Conservation (phyloP, 2,329 filamentous ascomycete genomes). For the Claviceps digitariae region DNA sequence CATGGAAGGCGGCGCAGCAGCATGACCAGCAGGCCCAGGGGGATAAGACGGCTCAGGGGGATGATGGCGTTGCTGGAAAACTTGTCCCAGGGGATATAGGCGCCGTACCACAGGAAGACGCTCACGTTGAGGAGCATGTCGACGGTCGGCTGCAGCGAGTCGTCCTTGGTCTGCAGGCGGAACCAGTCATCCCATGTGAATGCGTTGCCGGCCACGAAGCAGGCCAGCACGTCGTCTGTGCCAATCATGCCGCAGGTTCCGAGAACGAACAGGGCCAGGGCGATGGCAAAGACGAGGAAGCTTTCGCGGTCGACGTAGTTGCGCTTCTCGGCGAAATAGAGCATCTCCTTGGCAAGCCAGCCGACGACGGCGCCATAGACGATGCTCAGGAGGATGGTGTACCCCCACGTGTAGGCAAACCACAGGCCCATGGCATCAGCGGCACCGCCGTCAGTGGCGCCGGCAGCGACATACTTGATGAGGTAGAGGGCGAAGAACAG, state of each 20-base stretch:
- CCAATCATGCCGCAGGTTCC: conserved; percentile 80
- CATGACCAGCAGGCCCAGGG: conserved; percentile 62
- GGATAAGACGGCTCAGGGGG: conserved; percentile 58
- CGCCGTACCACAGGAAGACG: conserved; percentile 85
- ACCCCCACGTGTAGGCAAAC: conserved; percentile 78
- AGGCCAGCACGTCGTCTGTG: conserved; percentile 80
- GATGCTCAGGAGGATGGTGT: conserved; percentile 67
- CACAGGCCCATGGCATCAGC: conserved; percentile 60
- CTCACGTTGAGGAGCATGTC: conserved; percentile 87
- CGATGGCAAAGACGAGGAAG: conserved; percentile 76
- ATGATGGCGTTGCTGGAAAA: conserved; percentile 58
- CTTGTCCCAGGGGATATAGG: conserved; percentile 64
- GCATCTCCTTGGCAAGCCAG: conserved; percentile 66
- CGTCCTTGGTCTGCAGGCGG: conserved; percentile 73
- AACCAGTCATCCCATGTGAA: conserved; percentile 97
- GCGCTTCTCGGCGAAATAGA: conserved; percentile 72
- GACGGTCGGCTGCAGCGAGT: conserved; percentile 85
- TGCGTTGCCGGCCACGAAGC: conserved; percentile 80
- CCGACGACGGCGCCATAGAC: conserved; percentile 66
- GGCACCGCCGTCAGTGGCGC: conserved; percentile 43
- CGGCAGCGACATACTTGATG: conserved; percentile 60
- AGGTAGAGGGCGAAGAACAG: conserved; percentile 74
- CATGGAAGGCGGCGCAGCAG: conserved; percentile 66
- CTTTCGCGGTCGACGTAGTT: conserved; percentile 78
- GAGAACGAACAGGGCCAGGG: conserved; percentile 72